Evolutionary conservation across 1,284 basidiomycete species (phyloP).

Genomic region (Apiotrichum mycotoxinovorans): DNA sequence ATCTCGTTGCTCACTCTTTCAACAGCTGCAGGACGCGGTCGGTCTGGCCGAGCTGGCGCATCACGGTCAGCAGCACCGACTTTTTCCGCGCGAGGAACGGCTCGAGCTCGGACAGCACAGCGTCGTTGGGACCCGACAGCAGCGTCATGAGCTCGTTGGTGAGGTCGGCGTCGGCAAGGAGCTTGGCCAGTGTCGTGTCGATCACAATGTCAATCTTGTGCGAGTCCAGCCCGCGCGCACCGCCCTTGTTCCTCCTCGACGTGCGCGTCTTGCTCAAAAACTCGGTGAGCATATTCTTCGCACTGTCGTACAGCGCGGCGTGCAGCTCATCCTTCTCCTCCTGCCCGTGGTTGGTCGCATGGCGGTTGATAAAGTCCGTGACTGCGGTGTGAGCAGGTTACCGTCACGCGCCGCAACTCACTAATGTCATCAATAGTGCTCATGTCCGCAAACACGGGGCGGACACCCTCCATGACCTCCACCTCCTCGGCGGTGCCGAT

Average conservation of each 20-base stretch:
- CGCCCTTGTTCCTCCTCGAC: conserved; percentile 44
- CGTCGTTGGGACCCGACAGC: conserved; percentile 59
- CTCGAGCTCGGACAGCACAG: conserved; percentile 65
- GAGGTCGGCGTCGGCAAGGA: conserved; percentile 64
- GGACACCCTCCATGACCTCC: conserved; percentile 45
- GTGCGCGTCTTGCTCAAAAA: conserved; percentile 49
- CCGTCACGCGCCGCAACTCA: conserved; percentile 33
- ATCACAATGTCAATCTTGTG: conserved; percentile 57
- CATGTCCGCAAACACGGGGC: conserved; percentile 33
- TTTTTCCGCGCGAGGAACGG: conserved; percentile 60
- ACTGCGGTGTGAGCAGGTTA: not conserved
- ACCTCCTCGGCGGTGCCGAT: conserved; percentile 46
- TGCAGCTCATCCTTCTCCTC: conserved; percentile 25
- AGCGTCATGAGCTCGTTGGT: conserved; percentile 63
- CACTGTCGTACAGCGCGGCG: conserved; percentile 37
- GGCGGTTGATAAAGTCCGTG: conserved; percentile 11
- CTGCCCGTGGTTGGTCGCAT: conserved; percentile 1
- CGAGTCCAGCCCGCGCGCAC: conserved; percentile 34
- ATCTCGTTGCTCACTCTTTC: conserved; percentile 63
- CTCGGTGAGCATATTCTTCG: conserved; percentile 46
- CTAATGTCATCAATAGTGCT: conserved; percentile 48
- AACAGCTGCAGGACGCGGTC: conserved; percentile 64
- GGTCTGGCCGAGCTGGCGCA: conserved; percentile 59
- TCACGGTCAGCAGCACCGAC: conserved; percentile 63
- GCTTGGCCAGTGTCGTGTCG: conserved; percentile 74